Evolutionary conservation across 805 yeast genomes (phyloP).

Genomic region (Ogataea wickerhamii): DNA sequence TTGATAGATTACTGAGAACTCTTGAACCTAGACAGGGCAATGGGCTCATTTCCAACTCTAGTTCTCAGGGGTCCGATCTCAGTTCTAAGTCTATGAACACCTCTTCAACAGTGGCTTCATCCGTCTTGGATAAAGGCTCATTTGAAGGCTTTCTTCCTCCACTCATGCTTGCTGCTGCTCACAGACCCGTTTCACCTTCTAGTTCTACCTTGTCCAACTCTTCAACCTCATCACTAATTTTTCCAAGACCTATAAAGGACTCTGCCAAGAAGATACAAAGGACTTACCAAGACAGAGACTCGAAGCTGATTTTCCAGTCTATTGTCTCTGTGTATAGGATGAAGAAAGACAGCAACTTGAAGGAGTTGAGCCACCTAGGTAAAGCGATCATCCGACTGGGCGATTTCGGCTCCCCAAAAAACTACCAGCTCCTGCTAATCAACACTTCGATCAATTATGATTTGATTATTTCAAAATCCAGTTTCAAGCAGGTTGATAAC

Average conservation of each 20-base stretch:
- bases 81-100: constrained; percentile 15
- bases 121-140: neutral
- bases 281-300: constrained; percentile 3
- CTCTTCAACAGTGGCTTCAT: constrained; percentile 11
- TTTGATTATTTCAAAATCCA: constrained; percentile 7
- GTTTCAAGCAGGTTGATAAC: constrained; percentile 10
- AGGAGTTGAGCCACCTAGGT: constrained; percentile 2
- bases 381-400: constrained; percentile 15
- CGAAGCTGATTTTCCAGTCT: constrained; percentile 13
- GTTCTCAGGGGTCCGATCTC: constrained; percentile 23
- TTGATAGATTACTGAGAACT: constrained; percentile 10
- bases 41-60: constrained; percentile 22
- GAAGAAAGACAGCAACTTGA: neutral
- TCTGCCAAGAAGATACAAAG: constrained; percentile 2
- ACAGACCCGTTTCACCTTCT: constrained; percentile 4
- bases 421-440: constrained; percentile 12
- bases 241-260: constrained; percentile 5
- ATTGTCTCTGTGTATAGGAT: constrained; percentile 8
- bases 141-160: constrained; percentile 4
- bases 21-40: constrained; percentile 7
- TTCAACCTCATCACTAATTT: constrained; percentile 5
- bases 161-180: constrained; percentile 6
- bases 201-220: constrained; percentile 2
- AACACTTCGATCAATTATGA: constrained; percentile 13
- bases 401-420: constrained; percentile 9